Base-by-base conservation (phyloP, 176 grass and related monocot genomes). In the Aegilops tauschii region DNA sequence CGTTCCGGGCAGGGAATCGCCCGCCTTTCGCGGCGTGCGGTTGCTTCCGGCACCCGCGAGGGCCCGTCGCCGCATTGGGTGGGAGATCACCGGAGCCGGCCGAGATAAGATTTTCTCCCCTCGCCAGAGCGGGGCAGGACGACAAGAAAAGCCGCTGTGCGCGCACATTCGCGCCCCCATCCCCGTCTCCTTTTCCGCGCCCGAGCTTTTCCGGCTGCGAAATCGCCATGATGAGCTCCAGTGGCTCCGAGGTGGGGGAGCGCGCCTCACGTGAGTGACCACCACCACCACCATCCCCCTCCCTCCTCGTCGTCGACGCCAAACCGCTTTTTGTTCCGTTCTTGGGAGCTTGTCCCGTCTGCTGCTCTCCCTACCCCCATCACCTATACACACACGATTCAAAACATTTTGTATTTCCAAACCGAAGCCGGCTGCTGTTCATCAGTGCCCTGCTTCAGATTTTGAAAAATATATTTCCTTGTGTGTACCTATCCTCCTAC, bases 231-330 rank as follows among this genome's bases (percentile, higher is more conserved):
- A 87, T 87, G 81, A 82, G 84, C 52, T 87, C 66, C 23, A 25
- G 80, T 45, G 83, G 32, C 9, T 16, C 32, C 34, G 6, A 66
- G 45, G 67, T 25, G 68, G 82, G 65, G 67, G 67, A 28, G 65
- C 59, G 88, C 79, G 80, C 77, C 84, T 81, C 89, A 91, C 85
- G 89, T 81, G 89, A 69, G 54, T 73, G 89, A 76, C 83, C 80
- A 47, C 81, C 61, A 28, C 0, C 21, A 17, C 42, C 42, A 44
- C 49, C 14, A 5, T 16, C 14, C 12, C 5, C 69, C 67, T 71
- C 36, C 9, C 54, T 44, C n/a, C 5, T 76, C 28, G 10, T 75
- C 70, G 5, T 65, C 65, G 76, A 78, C 73, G 54, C 54, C 54
- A 59, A 59, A 59, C 59, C 83, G 67, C 65, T 80, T 88, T 77